Evolutionary conservation across 1,139 yeast genomes (phyloP), one percentile per base, ranked within the genome.

Genomic region (Sugiyamaella paludigena): DNA sequence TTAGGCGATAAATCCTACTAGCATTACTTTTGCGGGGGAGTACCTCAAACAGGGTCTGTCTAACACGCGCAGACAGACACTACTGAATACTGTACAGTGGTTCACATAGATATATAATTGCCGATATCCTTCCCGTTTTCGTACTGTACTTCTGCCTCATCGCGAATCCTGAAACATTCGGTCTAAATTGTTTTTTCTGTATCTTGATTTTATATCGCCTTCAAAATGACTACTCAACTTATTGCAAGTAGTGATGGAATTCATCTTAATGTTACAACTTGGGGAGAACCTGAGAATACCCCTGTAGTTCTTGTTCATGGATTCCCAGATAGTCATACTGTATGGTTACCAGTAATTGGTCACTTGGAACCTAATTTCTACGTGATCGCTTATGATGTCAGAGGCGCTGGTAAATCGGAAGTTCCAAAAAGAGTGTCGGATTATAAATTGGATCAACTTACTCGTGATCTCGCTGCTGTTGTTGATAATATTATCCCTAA

Each of bases 351-450:
- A 2, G 29, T 42, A 11, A 36, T 35, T 35, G 7, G 40, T 7
- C 32, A 35, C 10, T 36, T 42, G 36, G 45, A 42, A 24, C 36
- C 35, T 30, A 8, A 36, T 10, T 42, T 24, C 36, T 42, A 42
- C n/a, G 45, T 42, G 19, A 42, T 42, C 30, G 45, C 45, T 6
- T 42, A 42, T 29, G 45, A 42, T 42, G 45, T 42, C 19, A 27
- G 45, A 12, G 45, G 45, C 24, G 35, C 27, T 42, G 45, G 45
- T 7, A 35, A 42, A 16, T 42, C 45, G 6, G 40, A 42, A 15
- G 45, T 24, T 11, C 45, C 45, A 5, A 42, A 42, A 15, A 9
- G 28, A 8, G 35, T 42, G 7, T 35, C 13, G 10, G 45, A 27
- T 29, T 42, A 42, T 36, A 35, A 42, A 15, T 28, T 42, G 29